These are phyloP conservation scores for Solanum dulcamara DNA, from an alignment of 257 asterid species.

Conservation along the genomic window DNA sequence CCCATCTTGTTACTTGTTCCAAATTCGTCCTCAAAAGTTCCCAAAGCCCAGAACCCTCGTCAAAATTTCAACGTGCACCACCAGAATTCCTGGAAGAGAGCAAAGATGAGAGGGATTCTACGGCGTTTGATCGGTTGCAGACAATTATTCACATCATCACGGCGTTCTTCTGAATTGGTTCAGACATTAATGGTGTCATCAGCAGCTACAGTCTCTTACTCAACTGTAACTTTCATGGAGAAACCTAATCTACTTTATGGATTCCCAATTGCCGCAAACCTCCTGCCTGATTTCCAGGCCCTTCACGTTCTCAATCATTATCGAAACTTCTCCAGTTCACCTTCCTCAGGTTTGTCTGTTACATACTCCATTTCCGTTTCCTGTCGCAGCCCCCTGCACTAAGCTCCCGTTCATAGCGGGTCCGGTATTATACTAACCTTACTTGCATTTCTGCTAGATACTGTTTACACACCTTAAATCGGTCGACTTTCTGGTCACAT, in stretches of 20 bases:
- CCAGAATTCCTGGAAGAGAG: neutral
- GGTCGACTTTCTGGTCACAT: too few species aligned
- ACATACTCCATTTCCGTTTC: neutral
- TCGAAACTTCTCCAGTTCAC: slow-evolving; percentile 49
- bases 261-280: slow-evolving; percentile 15
- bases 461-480: neutral
- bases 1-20: neutral
- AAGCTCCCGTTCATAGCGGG: neutral
- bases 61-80: neutral
- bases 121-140: slow-evolving; percentile 42
- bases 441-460: neutral
- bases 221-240: slow-evolving; percentile 42
- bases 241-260: slow-evolving; percentile 20
- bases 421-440: neutral
- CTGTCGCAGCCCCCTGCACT: neutral
- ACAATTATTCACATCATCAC: slow-evolving; percentile 6
- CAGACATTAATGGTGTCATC: slow-evolving; percentile 50
- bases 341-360: slow-evolving; percentile 46
- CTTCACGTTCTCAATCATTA: slow-evolving; percentile 13
- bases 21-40: neutral
- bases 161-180: slow-evolving; percentile 25
- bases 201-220: slow-evolving; percentile 57
- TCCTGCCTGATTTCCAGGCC: slow-evolving; percentile 8
- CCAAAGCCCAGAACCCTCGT: neutral
- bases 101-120: slow-evolving; percentile 44